A percentile compares a stretch with the other conserved stretches of the same genome.
These are phyloP conservation scores for Myxozyma udenii DNA, from an alignment of 805 yeast genomes.

Conservation along the genomic window DNA sequence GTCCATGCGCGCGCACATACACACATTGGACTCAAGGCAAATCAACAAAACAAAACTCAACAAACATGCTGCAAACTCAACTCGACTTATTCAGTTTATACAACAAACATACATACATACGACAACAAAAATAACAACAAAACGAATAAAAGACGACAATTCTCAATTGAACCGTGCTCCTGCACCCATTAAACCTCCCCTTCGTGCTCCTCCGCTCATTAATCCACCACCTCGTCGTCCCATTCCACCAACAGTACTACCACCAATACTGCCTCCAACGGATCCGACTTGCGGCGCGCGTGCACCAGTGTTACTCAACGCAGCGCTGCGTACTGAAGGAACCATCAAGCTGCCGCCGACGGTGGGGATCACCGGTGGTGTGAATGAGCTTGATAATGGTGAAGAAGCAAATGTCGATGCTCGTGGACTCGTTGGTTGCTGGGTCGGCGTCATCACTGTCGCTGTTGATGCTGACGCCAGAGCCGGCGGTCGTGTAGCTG, in stretches of 20 bases:
- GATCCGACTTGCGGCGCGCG: background rate
- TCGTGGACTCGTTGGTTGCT: slow-evolving; percentile 3
- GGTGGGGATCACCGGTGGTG: background rate
- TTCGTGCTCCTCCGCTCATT: slow-evolving; percentile 20
- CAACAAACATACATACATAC: background rate
- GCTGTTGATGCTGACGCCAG: background rate
- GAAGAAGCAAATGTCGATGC: background rate
- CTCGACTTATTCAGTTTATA: no score
- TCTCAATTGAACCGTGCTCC: slow-evolving; percentile 7
- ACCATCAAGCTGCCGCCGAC: background rate
- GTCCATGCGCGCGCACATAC: no score
- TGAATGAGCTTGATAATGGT: background rate
- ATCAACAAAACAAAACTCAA: no score
- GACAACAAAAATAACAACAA: background rate
- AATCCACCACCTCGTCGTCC: slow-evolving; percentile 14
- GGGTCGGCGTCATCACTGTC: no score
- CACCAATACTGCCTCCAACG: slow-evolving; percentile 1
- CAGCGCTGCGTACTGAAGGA: background rate
- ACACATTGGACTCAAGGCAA: no score
- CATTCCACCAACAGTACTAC: background rate
- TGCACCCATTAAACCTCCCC: slow-evolving; percentile 23
- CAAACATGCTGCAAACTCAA: no score
- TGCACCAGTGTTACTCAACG: background rate
- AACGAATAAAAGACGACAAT: background rate
- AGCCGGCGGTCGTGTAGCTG: slow-evolving; percentile 1